Evolutionary conservation across 805 yeast genomes (phyloP).

Genomic region (Wickerhamomyces mucosus): DNA sequence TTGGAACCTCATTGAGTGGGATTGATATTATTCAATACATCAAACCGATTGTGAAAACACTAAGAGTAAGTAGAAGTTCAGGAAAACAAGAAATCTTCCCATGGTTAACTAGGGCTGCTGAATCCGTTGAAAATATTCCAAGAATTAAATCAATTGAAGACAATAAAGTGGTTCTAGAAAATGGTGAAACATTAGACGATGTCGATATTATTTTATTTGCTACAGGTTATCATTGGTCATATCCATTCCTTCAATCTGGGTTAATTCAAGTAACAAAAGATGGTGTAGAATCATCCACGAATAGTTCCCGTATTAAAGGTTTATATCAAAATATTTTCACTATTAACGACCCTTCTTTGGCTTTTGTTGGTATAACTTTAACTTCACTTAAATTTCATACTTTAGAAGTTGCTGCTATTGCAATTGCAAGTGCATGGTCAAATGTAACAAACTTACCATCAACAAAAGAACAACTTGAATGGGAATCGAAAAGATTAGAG

Average conservation of each 20-base stretch:
- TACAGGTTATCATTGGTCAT: constrained; percentile 36
- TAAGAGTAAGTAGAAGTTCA: constrained; percentile 67
- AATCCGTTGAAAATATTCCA: constrained; percentile 19
- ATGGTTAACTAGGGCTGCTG: constrained; percentile 24
- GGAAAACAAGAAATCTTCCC: constrained; percentile 42
- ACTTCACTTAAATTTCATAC: constrained; percentile 38
- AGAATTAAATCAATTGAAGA: constrained; percentile 21
- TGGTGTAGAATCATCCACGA: constrained; percentile 17
- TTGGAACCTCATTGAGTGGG: constrained; percentile 36
- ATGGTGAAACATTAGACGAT: constrained; percentile 25
- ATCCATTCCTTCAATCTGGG: constrained; percentile 26
- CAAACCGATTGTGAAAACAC: constrained; percentile 25
- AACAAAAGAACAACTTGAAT: constrained; percentile 27
- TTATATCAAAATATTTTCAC: constrained; percentile 38
- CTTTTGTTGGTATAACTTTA: constrained; percentile 30
- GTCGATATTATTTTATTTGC: constrained; percentile 30
- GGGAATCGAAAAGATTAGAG: constrained; percentile 24
- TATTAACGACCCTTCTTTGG: constrained; percentile 35
- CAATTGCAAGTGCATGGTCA: constrained; percentile 50
- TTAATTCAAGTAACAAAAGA: too few relatives aligned
- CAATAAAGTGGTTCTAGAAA: constrained; percentile 19
- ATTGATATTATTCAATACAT: constrained; percentile 38
- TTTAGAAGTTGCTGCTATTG: constrained; percentile 44
- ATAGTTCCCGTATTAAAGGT: constrained; percentile 27
- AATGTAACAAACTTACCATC: constrained; percentile 30